Evolutionary conservation across 192 early-diverging fungal genomes (phyloP).

Genomic region (Dissophora ornata): DNA sequence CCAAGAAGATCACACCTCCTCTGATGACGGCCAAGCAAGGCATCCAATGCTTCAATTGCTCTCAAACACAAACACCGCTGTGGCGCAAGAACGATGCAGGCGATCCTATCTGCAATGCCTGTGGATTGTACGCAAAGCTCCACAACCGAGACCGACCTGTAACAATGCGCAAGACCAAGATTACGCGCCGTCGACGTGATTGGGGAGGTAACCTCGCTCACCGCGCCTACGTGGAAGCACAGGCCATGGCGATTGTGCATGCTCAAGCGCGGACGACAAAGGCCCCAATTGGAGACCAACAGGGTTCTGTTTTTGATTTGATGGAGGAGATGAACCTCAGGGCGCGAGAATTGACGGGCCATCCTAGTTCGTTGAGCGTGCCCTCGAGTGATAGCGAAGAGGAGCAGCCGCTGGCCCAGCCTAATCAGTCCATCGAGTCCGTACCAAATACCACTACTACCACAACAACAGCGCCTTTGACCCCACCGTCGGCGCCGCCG

Average conservation of each 20-base stretch:
- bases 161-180: slow-evolving; percentile 77
- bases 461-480: neutral
- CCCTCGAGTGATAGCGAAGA: slow-evolving; percentile 33
- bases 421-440: neutral
- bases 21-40: slow-evolving; percentile 51
- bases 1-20: slow-evolving; percentile 19
- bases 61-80: slow-evolving; percentile 78
- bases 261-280: neutral
- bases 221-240: slow-evolving; percentile 35
- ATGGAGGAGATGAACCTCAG: slow-evolving; percentile 33
- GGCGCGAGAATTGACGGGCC: too few species aligned
- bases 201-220: slow-evolving; percentile 59
- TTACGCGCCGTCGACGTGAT: slow-evolving; percentile 67
- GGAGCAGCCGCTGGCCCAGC: slow-evolving; percentile 27
- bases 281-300: neutral
- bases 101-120: slow-evolving; percentile 84
- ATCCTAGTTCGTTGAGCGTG: neutral
- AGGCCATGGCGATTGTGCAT: slow-evolving; percentile 38
- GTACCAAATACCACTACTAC: neutral
- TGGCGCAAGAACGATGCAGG: slow-evolving; percentile 83
- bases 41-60: slow-evolving; percentile 73
- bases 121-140: slow-evolving; percentile 91
- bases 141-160: slow-evolving; percentile 89
- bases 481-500: neutral
- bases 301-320: slow-evolving; percentile 9